phyloP scores from a whole-genome alignment of 306 rosid genomes.

The Hippophae rhamnoides region DNA sequence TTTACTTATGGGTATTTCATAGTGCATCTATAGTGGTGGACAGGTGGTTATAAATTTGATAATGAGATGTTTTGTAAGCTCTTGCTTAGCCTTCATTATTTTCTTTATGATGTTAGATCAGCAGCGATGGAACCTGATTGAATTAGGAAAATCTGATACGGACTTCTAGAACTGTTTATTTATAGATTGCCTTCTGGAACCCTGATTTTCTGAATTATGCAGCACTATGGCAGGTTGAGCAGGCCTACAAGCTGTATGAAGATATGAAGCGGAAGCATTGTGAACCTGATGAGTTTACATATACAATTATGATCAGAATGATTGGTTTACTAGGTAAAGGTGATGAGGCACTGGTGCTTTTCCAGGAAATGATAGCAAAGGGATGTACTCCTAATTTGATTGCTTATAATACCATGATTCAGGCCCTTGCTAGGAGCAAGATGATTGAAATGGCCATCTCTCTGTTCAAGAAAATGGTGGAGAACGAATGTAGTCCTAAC shows the following conservation, averaged over 20 bases:
- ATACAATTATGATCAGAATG: conserved; percentile 90
- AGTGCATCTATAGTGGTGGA: neutral
- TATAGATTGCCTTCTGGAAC: neutral
- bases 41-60: neutral
- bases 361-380: conserved; percentile 56
- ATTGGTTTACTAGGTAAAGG: conserved; percentile 55
- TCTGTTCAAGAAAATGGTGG: conserved; percentile 70
- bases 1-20: neutral
- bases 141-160: neutral
- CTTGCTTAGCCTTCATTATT: neutral
- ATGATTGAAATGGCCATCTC: conserved; percentile 65
- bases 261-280: conserved; percentile 85
- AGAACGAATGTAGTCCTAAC: conserved; percentile 63
- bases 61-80: neutral
- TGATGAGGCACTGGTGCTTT: conserved; percentile 40
- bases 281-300: conserved; percentile 71
- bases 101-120: neutral
- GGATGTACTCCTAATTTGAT: conserved; percentile 58
- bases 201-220: conserved; percentile 28
- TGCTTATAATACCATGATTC: conserved; percentile 68
- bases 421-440: conserved; percentile 67
- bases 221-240: conserved; percentile 53
- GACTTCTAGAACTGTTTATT: no score
- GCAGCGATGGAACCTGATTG: neutral
- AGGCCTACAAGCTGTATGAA: conserved; percentile 58